Base-by-base conservation (phyloP, 2,329 filamentous ascomycete species). In the Monilinia laxa region DNA sequence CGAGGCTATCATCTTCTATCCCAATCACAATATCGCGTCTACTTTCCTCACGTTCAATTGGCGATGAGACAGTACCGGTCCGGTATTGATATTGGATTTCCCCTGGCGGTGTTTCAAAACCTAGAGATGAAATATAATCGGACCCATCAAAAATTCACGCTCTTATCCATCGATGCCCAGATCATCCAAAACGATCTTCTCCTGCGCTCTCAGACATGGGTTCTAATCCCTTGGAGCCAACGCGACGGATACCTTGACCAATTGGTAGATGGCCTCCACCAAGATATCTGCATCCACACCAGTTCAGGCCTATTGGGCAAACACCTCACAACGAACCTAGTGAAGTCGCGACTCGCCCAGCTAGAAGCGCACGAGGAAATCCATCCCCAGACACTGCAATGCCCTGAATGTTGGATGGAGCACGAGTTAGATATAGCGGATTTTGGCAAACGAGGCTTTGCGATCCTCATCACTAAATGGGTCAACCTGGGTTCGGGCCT, bases 191-290 rank as follows among this genome's bases (percentile, higher is more conserved):
- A 62, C 9, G 64, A 66, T 16, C 47, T 60, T 66, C 18, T 62
- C 28, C 59, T 71, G 60, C 68, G 69, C 35, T 71, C 71, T 53
- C 70, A 72, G 64, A 58, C 42, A 49, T 72, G 70, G 69, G 47
- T 68, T 47, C 49, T 72, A 38, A 54, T 68, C 54, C 63, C 68
- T 25, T 58, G 28, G 38, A 70, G 47, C 64, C 28, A 25, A 57
- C 68, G 58, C 42, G 66, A 67, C n/a, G 49, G 67, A 57, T 53
- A 66, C 54, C 45, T 63, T 35, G 56, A 58, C 53, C 31, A 62
- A 16, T 11, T 57, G 14, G n/a, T 11, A 4, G 14, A 20, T 10
- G 6, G 57, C 45, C 18, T 40, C 4, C 55, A 28, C 0, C 18
- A n/a, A 51, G 20, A 35, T 40, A 16, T 67, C 38, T 71, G 69